Evolutionary conservation across 306 rosid species (phyloP).

Genomic region (Mimosa pudica): DNA sequence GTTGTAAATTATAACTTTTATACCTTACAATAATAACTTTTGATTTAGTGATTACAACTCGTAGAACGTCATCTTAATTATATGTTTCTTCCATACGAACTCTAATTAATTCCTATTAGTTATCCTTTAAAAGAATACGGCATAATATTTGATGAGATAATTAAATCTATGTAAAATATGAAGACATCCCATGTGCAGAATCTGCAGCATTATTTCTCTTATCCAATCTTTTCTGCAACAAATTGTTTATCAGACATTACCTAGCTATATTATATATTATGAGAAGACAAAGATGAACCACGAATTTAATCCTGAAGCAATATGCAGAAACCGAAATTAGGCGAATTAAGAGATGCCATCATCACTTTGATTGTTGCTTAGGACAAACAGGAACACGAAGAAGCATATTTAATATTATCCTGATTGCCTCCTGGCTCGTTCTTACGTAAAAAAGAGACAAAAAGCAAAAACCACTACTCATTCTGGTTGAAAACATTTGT

Average conservation of each 20-base stretch:
- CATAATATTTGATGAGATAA: neutral
- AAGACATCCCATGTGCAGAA: slow-evolving; percentile 10
- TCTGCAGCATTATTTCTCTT: slow-evolving; percentile 6
- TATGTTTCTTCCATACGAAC: too few relatives aligned
- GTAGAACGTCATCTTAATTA: too few relatives aligned
- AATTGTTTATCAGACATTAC: neutral
- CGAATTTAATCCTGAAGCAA: neutral
- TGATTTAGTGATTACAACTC: too few relatives aligned
- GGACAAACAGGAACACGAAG: neutral
- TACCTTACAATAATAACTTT: too few relatives aligned
- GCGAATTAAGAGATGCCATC: neutral
- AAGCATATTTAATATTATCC: slow-evolving; percentile 8
- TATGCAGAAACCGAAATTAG: neutral
- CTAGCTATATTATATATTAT: neutral
- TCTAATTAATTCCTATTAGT: neutral
- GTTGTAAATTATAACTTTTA: too few relatives aligned
- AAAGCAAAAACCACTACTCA: slow-evolving; percentile 30
- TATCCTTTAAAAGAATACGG: neutral
- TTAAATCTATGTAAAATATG: neutral
- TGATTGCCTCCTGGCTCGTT: neutral
- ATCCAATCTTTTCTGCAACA: neutral
- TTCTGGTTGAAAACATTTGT: slow-evolving; percentile 15
- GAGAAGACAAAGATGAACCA: neutral
- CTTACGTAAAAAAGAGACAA: slow-evolving; percentile 21
- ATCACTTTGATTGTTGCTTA: neutral